Evolutionary conservation across 495 filamentous ascomycete genomes (phyloP), one percentile per base, ranked within the genome.

Genomic region (Acidiella bohemica): DNA sequence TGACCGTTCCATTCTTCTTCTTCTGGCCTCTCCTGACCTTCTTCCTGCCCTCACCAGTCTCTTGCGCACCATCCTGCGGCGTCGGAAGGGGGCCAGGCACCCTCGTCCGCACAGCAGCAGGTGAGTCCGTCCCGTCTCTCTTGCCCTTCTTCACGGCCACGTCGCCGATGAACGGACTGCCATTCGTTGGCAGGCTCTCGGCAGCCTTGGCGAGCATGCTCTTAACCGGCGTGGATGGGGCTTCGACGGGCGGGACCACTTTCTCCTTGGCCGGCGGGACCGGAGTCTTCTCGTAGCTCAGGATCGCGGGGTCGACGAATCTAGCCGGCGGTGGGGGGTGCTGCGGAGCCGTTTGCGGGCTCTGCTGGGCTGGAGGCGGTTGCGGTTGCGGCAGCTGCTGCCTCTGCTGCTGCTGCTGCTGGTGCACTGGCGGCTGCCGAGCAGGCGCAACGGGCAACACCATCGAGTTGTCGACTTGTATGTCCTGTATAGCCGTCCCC

Each of bases 401-500:
- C 20, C 10, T 29, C 20, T 34, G 20, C 16, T 17, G 29, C 16
- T 12, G 32, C 16, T 16, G 42, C 11, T 14, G 17, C 16, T 16
- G 14, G 14, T 17, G 41, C 30, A 37, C 32, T n/a, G 25, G 19
- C 10, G 25, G 41, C 13, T 20, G 18, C 26, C 41, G 30, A 13
- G 31, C 33, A 18, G 48, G 20, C 9, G 48, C 24, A 1, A 41
- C 24, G 25, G 44, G 31, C 9, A 14, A 9, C n/a, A 35, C 12
- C 13, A 24, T 26, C 16, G 34, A 10, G 16, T 45, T 25, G 35
- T 47, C 35, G 29, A 75, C 62, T 50, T 73, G 64, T 18, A 80
- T 61, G 47, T 80, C 75, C 38, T 63, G 63, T 24, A 81, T 76
- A 17, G 65, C 62, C 14, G 64, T 54, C 13, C 68, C 73, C 34